Evolutionary conservation across 345 rosid genomes (phyloP), one percentile per base, ranked within the genome.

Genomic region (Aegle marmelos): DNA sequence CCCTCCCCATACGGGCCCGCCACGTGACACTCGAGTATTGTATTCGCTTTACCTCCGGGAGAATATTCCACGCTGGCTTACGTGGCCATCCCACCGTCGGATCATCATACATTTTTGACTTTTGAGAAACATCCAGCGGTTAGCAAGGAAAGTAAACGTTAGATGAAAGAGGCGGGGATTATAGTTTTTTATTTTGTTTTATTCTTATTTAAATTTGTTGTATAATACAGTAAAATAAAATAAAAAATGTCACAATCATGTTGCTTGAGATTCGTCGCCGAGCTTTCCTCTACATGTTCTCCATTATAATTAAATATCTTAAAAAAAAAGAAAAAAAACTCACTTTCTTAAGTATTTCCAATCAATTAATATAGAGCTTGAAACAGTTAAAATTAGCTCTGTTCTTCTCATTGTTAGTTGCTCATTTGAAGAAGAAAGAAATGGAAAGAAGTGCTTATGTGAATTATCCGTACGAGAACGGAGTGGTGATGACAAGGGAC

Each of bases 401-500:
- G 50, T 13, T 45, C 50, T 3, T 45, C 0, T 45, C 13, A 3
- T 45, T 45, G 50, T 13, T 45, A n/a, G 13, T 45, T 45, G 50
- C 13, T 45, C 50, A 13, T 3, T 45, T 14, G 17, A 45, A 45
- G 50, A 3, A 41, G 8, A 30, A 19, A 62, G 0, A 24, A 78
- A 88, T 88, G 93, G 96, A 90, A 63, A 83, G 90, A 64, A 70
- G 76, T 65, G 76, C 76, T 48, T 73, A 85, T 17, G 85, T 21
- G 67, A 67, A 21, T 30, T 74, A 70, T 31, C 73, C 81, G 62
- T 90, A 85, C 54, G 91, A 87, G 74, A 87, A 87, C 19, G 93
- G 92, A 69, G 90, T 91, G 9, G 87, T 90, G 87, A 89, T 92
- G 93, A 93, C 89, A 3, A 90, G 97, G 87, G 98, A 93, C 82